These are phyloP conservation scores for Termitomyces sp. DNA, from an alignment of 768 basidiomycete genomes.

Conservation along the genomic window DNA sequence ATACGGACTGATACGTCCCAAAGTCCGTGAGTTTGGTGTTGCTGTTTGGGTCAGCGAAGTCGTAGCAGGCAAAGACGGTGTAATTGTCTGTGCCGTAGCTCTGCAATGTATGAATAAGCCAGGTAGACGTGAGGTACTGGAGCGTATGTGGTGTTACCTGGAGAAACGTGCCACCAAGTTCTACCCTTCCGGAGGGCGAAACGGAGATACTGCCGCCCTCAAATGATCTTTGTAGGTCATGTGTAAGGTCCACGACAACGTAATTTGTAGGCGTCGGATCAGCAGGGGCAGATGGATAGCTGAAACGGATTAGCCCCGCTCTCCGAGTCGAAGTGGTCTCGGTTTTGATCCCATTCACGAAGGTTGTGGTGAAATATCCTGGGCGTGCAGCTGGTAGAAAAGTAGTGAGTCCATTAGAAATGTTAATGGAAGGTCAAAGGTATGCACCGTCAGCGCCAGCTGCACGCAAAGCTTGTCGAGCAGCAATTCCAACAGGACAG, in stretches of 20 bases:
- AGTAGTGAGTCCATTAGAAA: background rate
- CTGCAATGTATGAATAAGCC: constrained; percentile 16
- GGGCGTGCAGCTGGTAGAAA: constrained; percentile 33
- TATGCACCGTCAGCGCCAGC: constrained; percentile 37
- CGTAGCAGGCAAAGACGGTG: constrained; percentile 44
- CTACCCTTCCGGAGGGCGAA: constrained; percentile 27
- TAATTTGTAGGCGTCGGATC: constrained; percentile 33
- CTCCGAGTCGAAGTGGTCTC: constrained; percentile 59
- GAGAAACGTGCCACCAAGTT: constrained; percentile 38
- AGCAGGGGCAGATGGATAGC: constrained; percentile 35
- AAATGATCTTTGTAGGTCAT: constrained; percentile 43
- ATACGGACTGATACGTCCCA: constrained; percentile 37
- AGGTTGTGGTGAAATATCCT: constrained; percentile 45
- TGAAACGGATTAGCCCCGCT: constrained; percentile 56
- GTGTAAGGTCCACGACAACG: constrained; percentile 42
- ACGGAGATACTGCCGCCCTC: constrained; percentile 36
- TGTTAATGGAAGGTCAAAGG: background rate
- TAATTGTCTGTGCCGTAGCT: constrained; percentile 47
- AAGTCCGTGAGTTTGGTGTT: constrained; percentile 21
- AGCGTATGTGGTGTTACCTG: constrained; percentile 24
- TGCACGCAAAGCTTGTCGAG: constrained; percentile 35
- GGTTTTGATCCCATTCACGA: constrained; percentile 40
- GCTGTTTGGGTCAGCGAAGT: constrained; percentile 28
- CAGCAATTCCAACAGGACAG: constrained; percentile 37
- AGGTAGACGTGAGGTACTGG: background rate